Percentiles rank a stretch among this genome's conserved stretches.
phyloP scores from a whole-genome alignment of 129 eudicot species.

The Artemisia argyi region DNA sequence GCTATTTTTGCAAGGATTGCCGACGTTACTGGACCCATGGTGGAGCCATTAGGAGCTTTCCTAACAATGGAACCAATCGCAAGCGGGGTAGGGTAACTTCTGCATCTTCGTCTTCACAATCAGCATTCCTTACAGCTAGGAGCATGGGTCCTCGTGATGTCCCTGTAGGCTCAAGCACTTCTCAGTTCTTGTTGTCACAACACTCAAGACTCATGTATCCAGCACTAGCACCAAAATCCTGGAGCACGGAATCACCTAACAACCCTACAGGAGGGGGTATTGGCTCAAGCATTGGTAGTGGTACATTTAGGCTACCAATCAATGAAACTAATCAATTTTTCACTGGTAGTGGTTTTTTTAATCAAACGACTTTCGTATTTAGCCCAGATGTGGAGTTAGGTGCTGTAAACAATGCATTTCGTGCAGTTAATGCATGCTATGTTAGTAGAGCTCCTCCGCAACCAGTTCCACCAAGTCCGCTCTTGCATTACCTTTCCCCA shows the following conservation, averaged over 20 bases:
- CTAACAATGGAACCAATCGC: conserved; percentile 2
- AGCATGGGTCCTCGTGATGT: neutral
- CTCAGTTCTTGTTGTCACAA: no score
- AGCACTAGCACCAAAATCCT: neutral
- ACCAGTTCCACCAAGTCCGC: conserved; percentile 12
- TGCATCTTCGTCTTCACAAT: conserved; percentile 7
- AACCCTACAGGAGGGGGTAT: neutral
- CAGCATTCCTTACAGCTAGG: neutral
- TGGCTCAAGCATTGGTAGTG: conserved; percentile 19
- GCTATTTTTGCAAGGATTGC: conserved; percentile 31
- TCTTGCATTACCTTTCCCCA: neutral
- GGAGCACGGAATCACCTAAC: neutral
- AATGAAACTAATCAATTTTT: conserved; percentile 13
- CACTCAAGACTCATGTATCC: no score
- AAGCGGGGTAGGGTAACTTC: conserved; percentile 25
- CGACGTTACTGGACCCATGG: conserved; percentile 40
- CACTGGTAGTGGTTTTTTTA: conserved; percentile 7
- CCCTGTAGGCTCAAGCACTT: neutral
- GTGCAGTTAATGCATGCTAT: conserved; percentile 12
- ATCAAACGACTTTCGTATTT: conserved; percentile 16
- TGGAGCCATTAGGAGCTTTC: conserved; percentile 28
- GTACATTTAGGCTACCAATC: conserved; percentile 5
- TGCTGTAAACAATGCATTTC: conserved; percentile 23
- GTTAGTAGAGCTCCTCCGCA: conserved; percentile 10
- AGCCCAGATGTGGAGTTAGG: conserved; percentile 1